Percentiles rank a stretch among this genome's conserved stretches.
phyloP scores from a whole-genome alignment of 352 stramenopile genomes.

The Globisporangium iwayamae region DNA sequence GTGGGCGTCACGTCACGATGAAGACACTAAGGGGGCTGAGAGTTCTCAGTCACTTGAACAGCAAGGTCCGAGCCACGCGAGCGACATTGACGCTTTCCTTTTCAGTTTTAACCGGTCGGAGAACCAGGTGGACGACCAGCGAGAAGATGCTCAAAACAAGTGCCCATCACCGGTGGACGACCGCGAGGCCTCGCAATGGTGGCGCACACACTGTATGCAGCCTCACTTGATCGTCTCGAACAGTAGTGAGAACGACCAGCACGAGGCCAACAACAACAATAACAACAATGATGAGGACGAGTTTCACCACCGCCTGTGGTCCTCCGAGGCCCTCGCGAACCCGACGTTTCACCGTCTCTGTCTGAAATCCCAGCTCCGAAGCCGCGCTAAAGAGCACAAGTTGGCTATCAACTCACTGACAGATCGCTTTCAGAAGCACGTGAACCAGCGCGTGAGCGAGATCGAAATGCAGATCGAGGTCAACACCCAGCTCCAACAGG shows the following conservation, averaged over 20 bases:
- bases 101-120: constrained; percentile 25
- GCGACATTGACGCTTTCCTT: constrained; percentile 29
- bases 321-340: constrained; percentile 47
- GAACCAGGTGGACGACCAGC: not conserved
- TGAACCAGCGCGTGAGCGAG: constrained; percentile 35
- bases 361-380: constrained; percentile 15
- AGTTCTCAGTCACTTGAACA: not conserved
- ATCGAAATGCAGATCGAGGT: constrained; percentile 53
- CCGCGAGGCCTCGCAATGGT: constrained; percentile 47
- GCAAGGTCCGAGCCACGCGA: not conserved
- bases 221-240: constrained; percentile 26
- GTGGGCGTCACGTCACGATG: constrained; percentile 25
- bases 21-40: not conserved
- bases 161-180: constrained; percentile 20
- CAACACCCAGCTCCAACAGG: constrained; percentile 52
- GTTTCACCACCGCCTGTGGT: constrained; percentile 20
- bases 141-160: not conserved
- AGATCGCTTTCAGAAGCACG: constrained; percentile 23
- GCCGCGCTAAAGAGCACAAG: constrained; percentile 21
- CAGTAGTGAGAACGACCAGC: constrained; percentile 5
- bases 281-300: constrained; percentile 24
- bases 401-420: constrained; percentile 17
- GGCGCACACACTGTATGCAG: constrained; percentile 53
- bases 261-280: constrained; percentile 5
- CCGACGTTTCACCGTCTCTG: constrained; percentile 39